These are phyloP conservation scores for Oryza rufipogon DNA, from an alignment of 176 grass and related monocot species.

Conservation along the genomic window DNA sequence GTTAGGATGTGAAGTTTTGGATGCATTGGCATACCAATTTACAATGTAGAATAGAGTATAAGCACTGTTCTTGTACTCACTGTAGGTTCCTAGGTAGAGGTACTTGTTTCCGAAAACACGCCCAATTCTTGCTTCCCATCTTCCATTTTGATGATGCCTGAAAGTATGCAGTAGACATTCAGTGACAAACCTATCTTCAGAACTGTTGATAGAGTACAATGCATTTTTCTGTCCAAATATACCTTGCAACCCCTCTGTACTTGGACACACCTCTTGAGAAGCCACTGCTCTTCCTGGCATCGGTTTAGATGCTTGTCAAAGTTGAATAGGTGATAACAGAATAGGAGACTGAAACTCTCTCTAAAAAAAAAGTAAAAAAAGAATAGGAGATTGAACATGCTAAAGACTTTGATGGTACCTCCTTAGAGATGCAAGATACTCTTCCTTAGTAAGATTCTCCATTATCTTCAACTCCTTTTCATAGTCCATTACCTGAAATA, in stretches of 20 bases:
- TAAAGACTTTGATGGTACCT: conserved; percentile 31
- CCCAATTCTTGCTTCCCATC: conserved; percentile 80
- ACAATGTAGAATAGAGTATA: not conserved
- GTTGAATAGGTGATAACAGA: not conserved
- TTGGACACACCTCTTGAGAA: conserved; percentile 76
- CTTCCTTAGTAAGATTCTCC: conserved; percentile 70
- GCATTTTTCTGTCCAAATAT: not conserved
- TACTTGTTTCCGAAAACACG: conserved; percentile 77
- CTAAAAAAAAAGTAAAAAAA: not conserved
- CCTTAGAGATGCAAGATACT: conserved; percentile 69
- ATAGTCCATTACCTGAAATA: conserved; percentile 58
- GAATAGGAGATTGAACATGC: not conserved
- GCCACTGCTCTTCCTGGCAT: conserved; percentile 72
- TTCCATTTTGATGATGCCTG: conserved; percentile 80
- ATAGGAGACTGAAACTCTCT: too few relatives aligned
- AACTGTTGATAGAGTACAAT: not conserved
- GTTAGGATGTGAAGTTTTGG: not conserved
- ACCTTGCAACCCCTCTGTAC: conserved; percentile 79
- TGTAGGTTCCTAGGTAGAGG: conserved; percentile 74
- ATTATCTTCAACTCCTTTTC: conserved; percentile 74
- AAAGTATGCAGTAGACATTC: not conserved
- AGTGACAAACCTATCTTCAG: not conserved
- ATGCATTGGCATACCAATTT: not conserved
- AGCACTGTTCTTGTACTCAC: conserved; percentile 20
- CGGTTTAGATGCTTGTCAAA: not conserved